Evolutionary conservation across 768 basidiomycete genomes (phyloP).

Genomic region (Boletus bicolor): DNA sequence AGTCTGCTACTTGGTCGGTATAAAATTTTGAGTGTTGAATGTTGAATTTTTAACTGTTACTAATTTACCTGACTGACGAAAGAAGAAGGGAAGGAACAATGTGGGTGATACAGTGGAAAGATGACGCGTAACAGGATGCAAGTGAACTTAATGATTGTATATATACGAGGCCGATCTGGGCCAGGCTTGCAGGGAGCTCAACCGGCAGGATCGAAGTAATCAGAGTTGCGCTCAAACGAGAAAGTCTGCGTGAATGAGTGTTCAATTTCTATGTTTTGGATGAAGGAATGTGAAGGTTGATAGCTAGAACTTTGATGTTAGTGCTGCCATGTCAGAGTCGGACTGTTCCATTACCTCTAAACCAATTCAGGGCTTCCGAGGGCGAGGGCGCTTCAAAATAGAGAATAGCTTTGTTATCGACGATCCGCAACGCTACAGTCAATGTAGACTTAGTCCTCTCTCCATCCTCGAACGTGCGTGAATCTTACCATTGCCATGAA

Average conservation of each 20-base stretch:
- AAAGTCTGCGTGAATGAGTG: constrained; percentile 6
- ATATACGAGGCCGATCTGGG: constrained; percentile 31
- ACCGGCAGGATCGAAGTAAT: constrained; percentile 2
- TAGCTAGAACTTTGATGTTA: constrained; percentile 47
- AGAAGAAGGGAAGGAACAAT: constrained; percentile 14
- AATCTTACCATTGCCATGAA: constrained; percentile 74
- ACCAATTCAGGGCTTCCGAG: constrained; percentile 86
- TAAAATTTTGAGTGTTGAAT: not conserved
- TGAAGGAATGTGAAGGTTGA: constrained; percentile 84
- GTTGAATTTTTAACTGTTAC: constrained; percentile 15
- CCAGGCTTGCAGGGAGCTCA: constrained; percentile 14
- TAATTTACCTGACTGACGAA: constrained; percentile 28
- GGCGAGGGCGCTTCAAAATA: constrained; percentile 85
- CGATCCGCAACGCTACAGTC: constrained; percentile 69
- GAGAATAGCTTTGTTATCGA: constrained; percentile 88
- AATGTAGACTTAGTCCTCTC: constrained; percentile 5
- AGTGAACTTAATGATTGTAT: constrained; percentile 35
- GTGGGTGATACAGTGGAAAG: constrained; percentile 34
- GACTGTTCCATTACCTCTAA: constrained; percentile 59
- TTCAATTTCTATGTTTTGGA: constrained; percentile 59
- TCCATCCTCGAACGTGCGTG: not conserved
- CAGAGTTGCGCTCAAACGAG: constrained; percentile 5
- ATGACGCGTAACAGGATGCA: constrained; percentile 30
- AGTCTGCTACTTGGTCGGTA: not conserved
- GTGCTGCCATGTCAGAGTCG: not conserved